Evolutionary conservation across 2,329 filamentous ascomycete species (phyloP), one percentile per base, ranked within the genome.

Genomic region (Dactylellina drechsleri): DNA sequence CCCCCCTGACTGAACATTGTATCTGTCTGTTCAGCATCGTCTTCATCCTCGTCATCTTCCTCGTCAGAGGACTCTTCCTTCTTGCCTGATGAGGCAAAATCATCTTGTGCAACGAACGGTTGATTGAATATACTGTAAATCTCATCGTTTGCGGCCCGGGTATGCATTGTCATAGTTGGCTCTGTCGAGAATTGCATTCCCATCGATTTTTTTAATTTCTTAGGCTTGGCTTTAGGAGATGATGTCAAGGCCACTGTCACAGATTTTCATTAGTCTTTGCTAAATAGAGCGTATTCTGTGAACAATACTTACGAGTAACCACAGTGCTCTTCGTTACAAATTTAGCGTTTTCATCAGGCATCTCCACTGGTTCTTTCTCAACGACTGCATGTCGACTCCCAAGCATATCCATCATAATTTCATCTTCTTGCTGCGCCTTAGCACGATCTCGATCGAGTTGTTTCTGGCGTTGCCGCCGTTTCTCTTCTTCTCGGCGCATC

Each of bases 161-260:
- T 99, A 80, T 98, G 93, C 77, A 99, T 88, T 0, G 95, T 99
- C 93, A 99, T 97, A 1, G 95, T 99, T n/a, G 93, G 92, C 1
- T 71, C 70, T 20, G 70, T 82, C 77, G 78, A 82, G 79, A 78
- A 78, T 23, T 73, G 68, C 61, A 66, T 62, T 15, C 54, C 61
- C 68, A 66, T 66, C 12, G 68, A 66, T 41, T 74, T 79, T 65
- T 89, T 89, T 81, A 91, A 95, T 81, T 92, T 92, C 77, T 90
- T 91, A 66, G 94, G 86, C 82, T 96, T 98, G 2, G 75, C 77
- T 56, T 77, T 79, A 36, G 71, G 71, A 16, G 71, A 75, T n/a
- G 58, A 64, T 26, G 71, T 57, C 15, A 75, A 56, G 13, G 62
- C 58, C 1, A 75, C 71, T 75, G 18, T 40, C 40, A 2, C 20